phyloP scores from a whole-genome alignment of 2,329 filamentous ascomycete species.

The Botryotinia calthae region DNA sequence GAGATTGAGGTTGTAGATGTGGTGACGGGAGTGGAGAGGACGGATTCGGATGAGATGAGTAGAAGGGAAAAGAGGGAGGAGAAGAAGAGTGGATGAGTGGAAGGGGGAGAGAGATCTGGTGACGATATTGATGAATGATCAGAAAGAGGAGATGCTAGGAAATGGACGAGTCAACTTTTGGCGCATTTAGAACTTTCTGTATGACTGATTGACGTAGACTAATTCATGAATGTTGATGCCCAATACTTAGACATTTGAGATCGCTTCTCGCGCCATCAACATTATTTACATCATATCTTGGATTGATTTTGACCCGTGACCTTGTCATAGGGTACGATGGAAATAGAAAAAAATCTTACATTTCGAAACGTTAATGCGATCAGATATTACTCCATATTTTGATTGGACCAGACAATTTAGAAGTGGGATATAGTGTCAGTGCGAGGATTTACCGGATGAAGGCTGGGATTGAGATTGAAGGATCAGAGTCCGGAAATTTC shows the following conservation, averaged over 20 bases:
- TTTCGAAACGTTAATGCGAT: neutral
- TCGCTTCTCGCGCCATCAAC: neutral
- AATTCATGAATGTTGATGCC: neutral
- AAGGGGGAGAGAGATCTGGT: neutral
- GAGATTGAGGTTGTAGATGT: slow-evolving; percentile 30
- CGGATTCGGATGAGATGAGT: slow-evolving; percentile 20
- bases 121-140: neutral
- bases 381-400: neutral
- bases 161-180: neutral
- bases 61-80: slow-evolving; percentile 13
- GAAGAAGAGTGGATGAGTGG: slow-evolving; percentile 9
- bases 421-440: neutral
- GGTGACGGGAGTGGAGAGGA: slow-evolving; percentile 22
- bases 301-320: neutral
- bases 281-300: neutral
- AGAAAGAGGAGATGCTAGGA: neutral
- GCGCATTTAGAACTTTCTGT: neutral
- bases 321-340: neutral
- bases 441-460: neutral
- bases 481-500: neutral
- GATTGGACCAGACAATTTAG: neutral
- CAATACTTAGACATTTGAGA: neutral
- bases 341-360: neutral
- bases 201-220: neutral
- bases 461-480: neutral